A percentile compares a stretch with the other conserved stretches of the same genome.
Evolutionary conservation across 768 basidiomycete species (phyloP).

Genomic region (Russula ochroleuca): DNA sequence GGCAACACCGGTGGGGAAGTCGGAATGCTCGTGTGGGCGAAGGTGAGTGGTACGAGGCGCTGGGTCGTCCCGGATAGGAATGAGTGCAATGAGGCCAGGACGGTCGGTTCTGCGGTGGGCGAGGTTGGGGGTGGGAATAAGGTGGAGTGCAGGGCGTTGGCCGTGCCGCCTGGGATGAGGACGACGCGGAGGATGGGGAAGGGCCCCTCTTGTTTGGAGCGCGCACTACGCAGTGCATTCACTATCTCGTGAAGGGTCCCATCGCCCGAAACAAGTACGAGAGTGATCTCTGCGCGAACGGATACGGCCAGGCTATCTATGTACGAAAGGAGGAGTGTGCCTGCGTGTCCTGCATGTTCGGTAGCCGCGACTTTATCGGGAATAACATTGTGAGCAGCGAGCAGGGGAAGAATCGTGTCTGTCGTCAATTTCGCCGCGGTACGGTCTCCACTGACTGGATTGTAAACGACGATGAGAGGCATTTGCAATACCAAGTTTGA

Average conservation of each 20-base stretch:
- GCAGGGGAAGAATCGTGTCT: constrained; percentile 59
- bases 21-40: constrained; percentile 48
- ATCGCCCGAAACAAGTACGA: constrained; percentile 79
- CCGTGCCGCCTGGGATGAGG: constrained; percentile 78
- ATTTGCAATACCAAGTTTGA: constrained; percentile 32
- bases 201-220: neutral
- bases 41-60: constrained; percentile 42
- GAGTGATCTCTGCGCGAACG: constrained; percentile 35
- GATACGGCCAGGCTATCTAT: constrained; percentile 35
- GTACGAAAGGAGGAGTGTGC: constrained; percentile 37
- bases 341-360: constrained; percentile 51
- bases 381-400: constrained; percentile 40
- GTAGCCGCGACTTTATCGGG: constrained; percentile 48
- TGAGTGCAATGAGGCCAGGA: constrained; percentile 37
- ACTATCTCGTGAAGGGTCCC: constrained; percentile 90
- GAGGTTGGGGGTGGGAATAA: constrained; percentile 53
- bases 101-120: constrained; percentile 35
- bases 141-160: constrained; percentile 84
- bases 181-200: constrained; percentile 40
- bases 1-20: constrained; percentile 30
- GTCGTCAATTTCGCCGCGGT: constrained; percentile 54
- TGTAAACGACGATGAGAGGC: constrained; percentile 63
- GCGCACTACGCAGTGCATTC: constrained; percentile 44
- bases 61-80: constrained; percentile 16
- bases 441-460: constrained; percentile 66